Evolutionary conservation across 805 yeast genomes (phyloP), one percentile per base, ranked within the genome.

Genomic region (Myxozyma lipomycoides): DNA sequence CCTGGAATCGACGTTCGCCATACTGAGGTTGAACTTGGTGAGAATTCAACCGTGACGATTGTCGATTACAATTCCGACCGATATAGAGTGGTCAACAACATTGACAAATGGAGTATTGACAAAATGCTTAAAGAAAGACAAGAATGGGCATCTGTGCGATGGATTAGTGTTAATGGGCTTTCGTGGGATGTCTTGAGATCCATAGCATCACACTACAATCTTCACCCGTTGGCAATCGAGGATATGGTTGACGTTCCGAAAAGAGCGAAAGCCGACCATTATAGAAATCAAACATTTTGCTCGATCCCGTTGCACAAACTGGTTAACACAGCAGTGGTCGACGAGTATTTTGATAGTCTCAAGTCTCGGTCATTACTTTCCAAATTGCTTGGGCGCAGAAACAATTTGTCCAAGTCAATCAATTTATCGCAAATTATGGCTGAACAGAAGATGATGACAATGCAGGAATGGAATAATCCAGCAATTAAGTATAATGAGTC

Each of bases 161-260:
- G 70, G 66, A 25, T 64, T 46, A 78, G 77, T 54, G 78, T 79
- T 21, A 78, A 78, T 60, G 84, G 83, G 0, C 64, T 79, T n/a
- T 76, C 82, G 1, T 78, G 82, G 82, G 83, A 78, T 46, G 80
- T 81, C 5, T 73, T 80, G 5, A 69, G 76, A 6, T 63, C 72
- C 0, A 68, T 80, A 37, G 74, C 77, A 1, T 64, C 70, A 38
- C 64, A 66, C 43, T 79, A 72, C 61, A 63, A 69, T 18, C 63
- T 80, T 19, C 84, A 80, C 61, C 72, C 80, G 22, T 66, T 80
- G 41, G 78, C 83, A 0, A 68, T 80, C 40, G 84, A 80, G 61
- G 84, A 80, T 61, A 74, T 80, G 79, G 75, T 80, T 40, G 84
- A 80, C 63, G 72, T 78, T 24, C 83, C 84, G 3, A 82, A 78